A percentile compares a stretch with the other conserved stretches of the same genome.
Evolutionary conservation across 139 green algal genomes (phyloP).

Genomic region (Edaphochlamys debaryana): DNA sequence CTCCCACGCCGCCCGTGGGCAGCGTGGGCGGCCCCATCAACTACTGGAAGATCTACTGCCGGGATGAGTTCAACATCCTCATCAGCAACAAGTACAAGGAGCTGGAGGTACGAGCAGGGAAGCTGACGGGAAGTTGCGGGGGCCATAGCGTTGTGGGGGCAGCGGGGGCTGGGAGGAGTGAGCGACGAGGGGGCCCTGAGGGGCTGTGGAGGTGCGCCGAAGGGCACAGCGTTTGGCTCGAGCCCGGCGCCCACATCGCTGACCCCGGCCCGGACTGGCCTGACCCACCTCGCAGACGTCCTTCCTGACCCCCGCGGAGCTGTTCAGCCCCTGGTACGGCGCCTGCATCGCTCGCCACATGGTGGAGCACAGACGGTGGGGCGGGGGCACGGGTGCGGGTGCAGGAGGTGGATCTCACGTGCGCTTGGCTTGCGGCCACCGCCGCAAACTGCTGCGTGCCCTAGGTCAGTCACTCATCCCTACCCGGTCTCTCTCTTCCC

Average conservation of each 20-base stretch:
- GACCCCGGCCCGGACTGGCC: no score
- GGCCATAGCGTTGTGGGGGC: no score
- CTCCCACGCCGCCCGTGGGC: constrained; percentile 47
- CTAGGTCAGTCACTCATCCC: no score
- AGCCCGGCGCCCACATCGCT: no score
- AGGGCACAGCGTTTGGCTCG: no score
- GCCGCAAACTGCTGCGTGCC: no score
- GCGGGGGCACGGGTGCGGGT: background rate
- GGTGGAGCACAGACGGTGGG: constrained; percentile 52
- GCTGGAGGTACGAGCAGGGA: constrained; percentile 50
- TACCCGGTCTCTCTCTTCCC: background rate
- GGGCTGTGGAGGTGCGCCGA: no score
- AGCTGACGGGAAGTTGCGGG: no score
- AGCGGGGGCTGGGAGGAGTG: no score
- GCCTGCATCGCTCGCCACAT: constrained; percentile 65
- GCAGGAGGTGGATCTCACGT: no score
- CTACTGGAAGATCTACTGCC: constrained; percentile 60
- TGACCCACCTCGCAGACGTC: constrained; percentile 23
- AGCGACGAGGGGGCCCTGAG: no score
- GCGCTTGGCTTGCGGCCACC: no score
- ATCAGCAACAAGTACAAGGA: constrained; percentile 63
- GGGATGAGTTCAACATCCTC: constrained; percentile 57
- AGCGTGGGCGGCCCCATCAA: constrained; percentile 59
- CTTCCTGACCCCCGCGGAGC: constrained; percentile 82
- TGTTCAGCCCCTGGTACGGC: constrained; percentile 86